These are phyloP conservation scores for Neopestalotiopsis clavispora DNA, from an alignment of 2,329 filamentous ascomycete species.

Conservation along the genomic window DNA sequence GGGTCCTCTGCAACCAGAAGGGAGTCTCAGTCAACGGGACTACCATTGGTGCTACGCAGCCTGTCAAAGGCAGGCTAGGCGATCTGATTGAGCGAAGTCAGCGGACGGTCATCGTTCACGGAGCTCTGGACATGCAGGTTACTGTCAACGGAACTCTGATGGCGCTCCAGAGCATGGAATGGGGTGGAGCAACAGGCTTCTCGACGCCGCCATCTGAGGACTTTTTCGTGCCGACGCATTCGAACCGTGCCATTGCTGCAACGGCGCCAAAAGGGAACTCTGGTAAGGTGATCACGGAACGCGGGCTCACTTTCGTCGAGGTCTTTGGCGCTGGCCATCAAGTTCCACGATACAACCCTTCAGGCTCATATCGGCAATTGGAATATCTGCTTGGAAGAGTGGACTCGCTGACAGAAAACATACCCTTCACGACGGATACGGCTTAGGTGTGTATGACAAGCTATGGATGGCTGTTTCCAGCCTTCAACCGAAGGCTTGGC, in stretches of 20 bases:
- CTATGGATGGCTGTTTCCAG: neutral
- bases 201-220: conserved; percentile 59
- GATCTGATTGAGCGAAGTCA: conserved; percentile 72
- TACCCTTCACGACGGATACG: conserved; percentile 8
- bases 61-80: conserved; percentile 62
- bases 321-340: conserved; percentile 69
- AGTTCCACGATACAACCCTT: conserved; percentile 67
- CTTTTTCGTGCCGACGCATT: conserved; percentile 63
- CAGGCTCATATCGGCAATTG: conserved; percentile 68
- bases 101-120: conserved; percentile 73
- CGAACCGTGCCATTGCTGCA: conserved; percentile 48
- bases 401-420: conserved; percentile 29
- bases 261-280: conserved; percentile 67
- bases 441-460: neutral
- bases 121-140: conserved; percentile 68
- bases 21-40: conserved; percentile 36
- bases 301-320: conserved; percentile 71
- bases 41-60: conserved; percentile 51
- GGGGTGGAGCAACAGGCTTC: conserved; percentile 72
- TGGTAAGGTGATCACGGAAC: conserved; percentile 63
- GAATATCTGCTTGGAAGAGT: conserved; percentile 76
- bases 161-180: conserved; percentile 79
- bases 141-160: conserved; percentile 69
- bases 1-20: conserved; percentile 3
- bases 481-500: neutral